Base-by-base conservation (phyloP, 495 filamentous ascomycete genomes). In the Trichoderma erinaceum region DNA sequence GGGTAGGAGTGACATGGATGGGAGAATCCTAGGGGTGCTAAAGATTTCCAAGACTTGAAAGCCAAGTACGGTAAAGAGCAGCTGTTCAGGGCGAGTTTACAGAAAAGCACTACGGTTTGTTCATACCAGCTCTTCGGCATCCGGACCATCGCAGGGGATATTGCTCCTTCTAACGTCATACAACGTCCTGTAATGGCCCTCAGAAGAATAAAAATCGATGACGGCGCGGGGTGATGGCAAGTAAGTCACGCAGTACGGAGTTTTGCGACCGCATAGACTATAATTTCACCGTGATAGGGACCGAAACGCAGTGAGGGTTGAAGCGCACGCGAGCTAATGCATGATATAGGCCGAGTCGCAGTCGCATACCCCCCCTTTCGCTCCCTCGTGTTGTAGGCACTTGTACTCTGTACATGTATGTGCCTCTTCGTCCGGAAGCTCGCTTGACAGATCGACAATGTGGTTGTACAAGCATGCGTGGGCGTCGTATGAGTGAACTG, bases 311-410 rank as follows among this genome's bases (percentile, higher is more conserved):
- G 27, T 32, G 16, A 13, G 23, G 27, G 1, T 29, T 61, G 56
- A 32, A 29, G 56, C 11, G 56, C 27, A 61, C 27, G 56, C 56
- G 27, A 32, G 56, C 23, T 61, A 61, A 61, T 32, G 56, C 56
- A 61, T 61, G 23, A 61, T 27, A 61, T 61, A 61, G 56, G 23
- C 56, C 48, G 48, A 61, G 56, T 61, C 25, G 56, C 56, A 25
- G 27, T 25, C 1, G 27, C 56, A 61, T 16, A 61, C 8, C 56
- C 56, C 56, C 35, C 35, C 35, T 10, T 10, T 61, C n/a, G 21
- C 21, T 56, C n/a, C 52, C 8, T 61, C 56, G 27, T 32, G 8
- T 3, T 52, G n/a, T 15, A 15, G 15, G 56, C 6, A 16, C 50
- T n/a, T 11, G 56, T 32, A 61, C n/a, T 23, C 16, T 10, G n/a